These are phyloP conservation scores for Chlorella ohadii DNA, from an alignment of 139 green algal genomes.

Conservation along the genomic window DNA sequence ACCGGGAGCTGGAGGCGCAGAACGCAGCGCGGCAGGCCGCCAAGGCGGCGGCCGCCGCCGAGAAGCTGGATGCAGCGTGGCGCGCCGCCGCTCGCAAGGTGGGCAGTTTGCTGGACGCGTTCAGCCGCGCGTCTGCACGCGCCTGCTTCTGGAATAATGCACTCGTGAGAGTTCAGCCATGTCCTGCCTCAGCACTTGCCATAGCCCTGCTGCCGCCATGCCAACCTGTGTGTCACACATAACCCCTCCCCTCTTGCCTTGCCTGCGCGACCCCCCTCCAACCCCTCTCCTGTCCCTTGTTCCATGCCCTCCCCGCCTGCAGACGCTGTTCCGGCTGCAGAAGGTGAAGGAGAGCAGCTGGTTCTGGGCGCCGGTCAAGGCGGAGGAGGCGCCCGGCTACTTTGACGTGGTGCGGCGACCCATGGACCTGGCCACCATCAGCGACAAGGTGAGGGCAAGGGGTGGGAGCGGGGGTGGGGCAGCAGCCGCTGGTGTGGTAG, in stretches of 20 bases:
- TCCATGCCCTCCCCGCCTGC: background rate
- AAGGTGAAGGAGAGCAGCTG: background rate
- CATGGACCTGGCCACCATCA: slow-evolving; percentile 67
- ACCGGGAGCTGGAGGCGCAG: background rate
- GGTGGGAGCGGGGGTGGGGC: too few species aligned
- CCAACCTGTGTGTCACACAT: too few species aligned
- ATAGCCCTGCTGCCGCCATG: too few species aligned
- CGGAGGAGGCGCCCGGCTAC: slow-evolving; percentile 49
- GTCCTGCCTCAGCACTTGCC: too few species aligned
- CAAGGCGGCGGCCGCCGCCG: background rate
- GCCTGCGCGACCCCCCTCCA: too few species aligned
- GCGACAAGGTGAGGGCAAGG: slow-evolving; percentile 28
- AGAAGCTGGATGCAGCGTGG: slow-evolving; percentile 14
- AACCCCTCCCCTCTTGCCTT: too few species aligned
- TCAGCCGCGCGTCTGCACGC: too few species aligned
- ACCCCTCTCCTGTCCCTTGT: background rate
- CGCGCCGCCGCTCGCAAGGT: slow-evolving; percentile 24
- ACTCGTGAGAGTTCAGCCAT: too few species aligned
- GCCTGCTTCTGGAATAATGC: too few species aligned
- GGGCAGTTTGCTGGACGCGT: background rate
- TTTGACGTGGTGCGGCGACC: slow-evolving; percentile 46
- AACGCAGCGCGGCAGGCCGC: background rate
- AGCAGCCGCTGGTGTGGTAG: too few species aligned
- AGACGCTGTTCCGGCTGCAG: slow-evolving; percentile 20
- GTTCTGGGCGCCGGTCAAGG: slow-evolving; percentile 38